Base-by-base conservation (phyloP, 1,284 basidiomycete species). In the Mycena sp. region DNA sequence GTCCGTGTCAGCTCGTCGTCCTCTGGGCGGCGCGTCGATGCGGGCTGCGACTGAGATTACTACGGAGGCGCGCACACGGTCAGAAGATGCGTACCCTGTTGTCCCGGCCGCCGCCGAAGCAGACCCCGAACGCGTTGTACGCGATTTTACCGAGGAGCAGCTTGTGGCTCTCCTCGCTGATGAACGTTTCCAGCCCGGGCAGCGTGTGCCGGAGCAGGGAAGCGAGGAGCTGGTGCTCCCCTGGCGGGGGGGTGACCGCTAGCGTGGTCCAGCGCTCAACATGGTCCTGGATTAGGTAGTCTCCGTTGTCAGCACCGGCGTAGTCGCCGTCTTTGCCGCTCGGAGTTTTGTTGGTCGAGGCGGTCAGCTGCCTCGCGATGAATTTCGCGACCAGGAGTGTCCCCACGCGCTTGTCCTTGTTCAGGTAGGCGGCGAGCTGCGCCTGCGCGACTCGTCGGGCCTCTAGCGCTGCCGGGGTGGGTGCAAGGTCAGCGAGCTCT, bases 51-150 rank as follows among this genome's bases (percentile, higher is more conserved):
- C 56, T 26, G 16, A 41, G 29, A 43, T 48, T 51, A 9, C 61
- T 26, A 26, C 19, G 29, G 40, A 48, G 14, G 60, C 32, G 54
- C 53, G 14, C 28, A n/a, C n/a, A n/a, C n/a, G 17, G 50, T 26
- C 46, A 32, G 51, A 41, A 45, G 25, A 45, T 43, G 44, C 50
- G 38, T 52, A 91, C 91, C 83, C 84, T 90, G 70, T 91, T 85
- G 64, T 87, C 82, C 40, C 92, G 80, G n/a, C 90, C 91, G 29
- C 80, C 83, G 53, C 77, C 81, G 67, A 81, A 87, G 72, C 78
- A 85, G 48, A 94, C 84, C 61, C 92, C 92, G 69, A 87, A 90
- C 1, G 86, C 81, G 69, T 94, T 94, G 74, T 92, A 93, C 5
- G 80, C 76, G 80, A 94, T 87, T 74, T 88, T 91, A 16, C 89